Evolutionary conservation across 306 rosid genomes (phyloP), one percentile per base, ranked within the genome.

Genomic region (Glycine tomentella): DNA sequence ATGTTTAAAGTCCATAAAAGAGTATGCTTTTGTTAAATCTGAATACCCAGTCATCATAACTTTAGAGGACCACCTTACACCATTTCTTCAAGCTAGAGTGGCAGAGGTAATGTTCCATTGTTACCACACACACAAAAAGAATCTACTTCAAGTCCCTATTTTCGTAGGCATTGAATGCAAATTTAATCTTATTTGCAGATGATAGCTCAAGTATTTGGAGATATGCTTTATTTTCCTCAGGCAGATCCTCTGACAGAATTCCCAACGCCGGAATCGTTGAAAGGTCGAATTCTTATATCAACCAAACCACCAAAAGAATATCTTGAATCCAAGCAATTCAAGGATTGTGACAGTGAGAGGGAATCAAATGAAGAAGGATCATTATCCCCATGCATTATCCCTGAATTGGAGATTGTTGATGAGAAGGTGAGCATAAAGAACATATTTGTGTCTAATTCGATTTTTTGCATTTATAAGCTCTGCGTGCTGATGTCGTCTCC

Each of bases 281-380:
- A 89, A 89, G 65, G 79, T 80, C 89, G 91, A 63, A 75, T 95
- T 50, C 83, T 93, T 7, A 90, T 95, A 69, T 95, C 99, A 4
- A 95, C 99, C 38, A 95, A 90, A 87, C 97, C 97, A 71, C 97
- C 97, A 53, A 89, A 84, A 86, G 97, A 91, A 69, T 82, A 77
- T 78, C 90, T 84, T 14, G 87, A 69, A 51, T 33, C 85, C 63
- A 86, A 82, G 87, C 80, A 69, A 44, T 69, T 72, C 56, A 90
- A 83, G 75, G 90, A 76, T 49, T 85, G 79, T 86, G 83, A 56
- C 51, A 71, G 38, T 75, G 98, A 83, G 80, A 91, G 63, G 80
- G 89, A 87, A 65, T 78, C 81, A n/a, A 58, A 82, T 17, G 91
- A 86, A 44, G 93, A 90, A 78, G 88, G 83, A 11, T 17, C 83